A percentile compares a stretch with the other conserved stretches of the same genome.
phyloP scores from a whole-genome alignment of 1,284 basidiomycete genomes.

The Caloboletus inedulis region DNA sequence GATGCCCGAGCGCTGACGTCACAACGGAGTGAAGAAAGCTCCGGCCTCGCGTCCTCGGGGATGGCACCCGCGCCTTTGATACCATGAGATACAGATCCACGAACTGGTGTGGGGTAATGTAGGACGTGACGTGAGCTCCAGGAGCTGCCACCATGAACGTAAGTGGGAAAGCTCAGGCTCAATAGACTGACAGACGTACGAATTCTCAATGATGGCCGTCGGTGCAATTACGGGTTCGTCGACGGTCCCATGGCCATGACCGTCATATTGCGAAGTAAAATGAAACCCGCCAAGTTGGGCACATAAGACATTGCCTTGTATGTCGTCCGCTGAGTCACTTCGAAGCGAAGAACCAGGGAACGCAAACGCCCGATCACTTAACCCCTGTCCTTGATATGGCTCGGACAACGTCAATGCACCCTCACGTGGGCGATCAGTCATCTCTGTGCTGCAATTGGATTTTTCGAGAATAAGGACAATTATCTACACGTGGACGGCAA shows the following conservation, averaged over 20 bases:
- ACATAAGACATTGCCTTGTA: slow-evolving; percentile 25
- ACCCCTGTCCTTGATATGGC: slow-evolving; percentile 25
- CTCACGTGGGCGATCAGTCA: slow-evolving; percentile 27
- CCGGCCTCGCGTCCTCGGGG: slow-evolving; percentile 28
- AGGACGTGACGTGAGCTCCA: slow-evolving; percentile 24
- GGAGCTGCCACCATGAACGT: slow-evolving; percentile 29
- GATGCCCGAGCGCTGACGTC: slow-evolving; percentile 25
- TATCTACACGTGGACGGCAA: slow-evolving; percentile 26
- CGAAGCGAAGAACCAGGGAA: slow-evolving; percentile 11
- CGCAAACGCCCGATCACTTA: slow-evolving; percentile 5
- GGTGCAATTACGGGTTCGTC: slow-evolving; percentile 25
- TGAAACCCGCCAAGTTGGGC: slow-evolving; percentile 26
- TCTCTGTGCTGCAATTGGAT: slow-evolving; percentile 22
- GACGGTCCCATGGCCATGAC: slow-evolving; percentile 12
- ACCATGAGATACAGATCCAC: slow-evolving; percentile 21
- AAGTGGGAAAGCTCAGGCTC: slow-evolving; percentile 17
- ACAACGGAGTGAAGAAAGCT: slow-evolving; percentile 15
- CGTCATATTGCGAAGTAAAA: slow-evolving; percentile 19
- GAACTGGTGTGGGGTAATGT: slow-evolving; percentile 24
- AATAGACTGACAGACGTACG: slow-evolving; percentile 23
- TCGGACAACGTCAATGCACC: slow-evolving; percentile 14
- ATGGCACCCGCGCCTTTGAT: slow-evolving; percentile 16
- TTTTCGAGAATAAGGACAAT: slow-evolving; percentile 13
- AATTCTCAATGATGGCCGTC: slow-evolving; percentile 26
- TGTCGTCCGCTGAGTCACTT: slow-evolving; percentile 23